A percentile compares a stretch with the other conserved stretches of the same genome.
Evolutionary conservation across 257 asterid species (phyloP).

Genomic region (Fraxinus cuspidata): DNA sequence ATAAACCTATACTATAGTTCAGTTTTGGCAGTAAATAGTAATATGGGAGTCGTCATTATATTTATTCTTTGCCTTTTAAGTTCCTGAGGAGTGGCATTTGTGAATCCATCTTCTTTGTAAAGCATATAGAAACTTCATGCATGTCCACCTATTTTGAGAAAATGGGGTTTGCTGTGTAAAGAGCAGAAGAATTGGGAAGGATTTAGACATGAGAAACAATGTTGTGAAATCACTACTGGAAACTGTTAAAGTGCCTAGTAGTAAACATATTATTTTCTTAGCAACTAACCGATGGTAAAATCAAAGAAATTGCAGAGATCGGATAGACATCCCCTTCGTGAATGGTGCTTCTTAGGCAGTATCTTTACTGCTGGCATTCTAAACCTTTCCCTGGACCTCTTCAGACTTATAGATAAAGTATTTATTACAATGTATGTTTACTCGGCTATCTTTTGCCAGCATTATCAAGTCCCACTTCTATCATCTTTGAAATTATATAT

Average conservation of each 20-base stretch:
- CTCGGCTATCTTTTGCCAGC: neutral
- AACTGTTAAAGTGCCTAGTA: neutral
- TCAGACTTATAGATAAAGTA: constrained; percentile 16
- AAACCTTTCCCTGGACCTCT: constrained; percentile 23
- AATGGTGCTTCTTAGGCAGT: constrained; percentile 1
- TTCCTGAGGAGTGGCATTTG: neutral
- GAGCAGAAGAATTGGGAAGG: neutral
- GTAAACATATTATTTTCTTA: neutral
- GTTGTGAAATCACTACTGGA: constrained; percentile 1
- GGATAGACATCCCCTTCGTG: neutral
- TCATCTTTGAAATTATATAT: neutral
- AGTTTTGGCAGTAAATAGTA: neutral
- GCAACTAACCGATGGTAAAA: neutral
- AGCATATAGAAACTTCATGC: neutral
- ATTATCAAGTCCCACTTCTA: neutral
- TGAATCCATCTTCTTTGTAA: constrained; percentile 17
- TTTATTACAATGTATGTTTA: neutral
- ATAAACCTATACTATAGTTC: constrained; percentile 9
- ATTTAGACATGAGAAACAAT: neutral
- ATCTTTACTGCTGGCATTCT: neutral
- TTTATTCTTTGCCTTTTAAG: neutral
- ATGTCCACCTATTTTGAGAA: neutral
- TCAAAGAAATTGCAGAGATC: neutral
- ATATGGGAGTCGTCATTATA: neutral
- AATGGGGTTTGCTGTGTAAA: neutral